Percentiles rank a stretch among this genome's conserved stretches.
These are phyloP conservation scores for Citrus cavaleriei DNA, from an alignment of 345 rosid genomes.

Conservation along the genomic window DNA sequence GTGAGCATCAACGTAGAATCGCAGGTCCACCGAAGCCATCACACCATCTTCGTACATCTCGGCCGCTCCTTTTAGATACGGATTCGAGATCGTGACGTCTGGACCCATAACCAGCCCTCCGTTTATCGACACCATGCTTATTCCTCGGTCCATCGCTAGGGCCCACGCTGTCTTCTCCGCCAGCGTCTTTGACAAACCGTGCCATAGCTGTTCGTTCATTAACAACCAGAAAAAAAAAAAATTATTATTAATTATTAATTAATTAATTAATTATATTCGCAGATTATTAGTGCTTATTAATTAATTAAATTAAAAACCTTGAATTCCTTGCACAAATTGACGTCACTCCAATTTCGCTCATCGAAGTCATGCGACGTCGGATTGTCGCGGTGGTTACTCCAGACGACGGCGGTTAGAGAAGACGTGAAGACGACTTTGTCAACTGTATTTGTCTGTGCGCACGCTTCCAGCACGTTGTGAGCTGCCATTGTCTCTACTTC, in stretches of 20 bases:
- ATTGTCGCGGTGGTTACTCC: conserved; percentile 36
- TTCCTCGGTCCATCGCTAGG: conserved; percentile 66
- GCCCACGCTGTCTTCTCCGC: conserved; percentile 82
- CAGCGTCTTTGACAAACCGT: conserved; percentile 54
- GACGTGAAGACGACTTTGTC: conserved; percentile 70
- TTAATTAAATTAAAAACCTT: conserved; percentile 30
- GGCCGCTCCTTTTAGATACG: conserved; percentile 66
- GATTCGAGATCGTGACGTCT: conserved; percentile 36
- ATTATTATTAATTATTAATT: no score
- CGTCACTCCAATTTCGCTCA: conserved; percentile 54
- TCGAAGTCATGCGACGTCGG: conserved; percentile 30
- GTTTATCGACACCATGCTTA: conserved; percentile 57
- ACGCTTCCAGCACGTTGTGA: conserved; percentile 67
- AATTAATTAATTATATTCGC: no score
- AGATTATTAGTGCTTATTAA: no score
- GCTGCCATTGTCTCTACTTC: conserved; percentile 69
- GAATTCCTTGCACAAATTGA: conserved; percentile 44
- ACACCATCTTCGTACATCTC: conserved; percentile 75
- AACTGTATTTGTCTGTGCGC: conserved; percentile 53
- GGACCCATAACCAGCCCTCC: conserved; percentile 51
- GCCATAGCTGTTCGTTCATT: conserved; percentile 49
- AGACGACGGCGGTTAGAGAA: conserved; percentile 48
- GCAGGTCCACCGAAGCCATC: conserved; percentile 46
- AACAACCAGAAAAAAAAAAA: no score
- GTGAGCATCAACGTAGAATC: conserved; percentile 52